Evolutionary conservation across 2,329 filamentous ascomycete genomes (phyloP), one percentile per base, ranked within the genome.

Genomic region (Sarocladium oryzae): DNA sequence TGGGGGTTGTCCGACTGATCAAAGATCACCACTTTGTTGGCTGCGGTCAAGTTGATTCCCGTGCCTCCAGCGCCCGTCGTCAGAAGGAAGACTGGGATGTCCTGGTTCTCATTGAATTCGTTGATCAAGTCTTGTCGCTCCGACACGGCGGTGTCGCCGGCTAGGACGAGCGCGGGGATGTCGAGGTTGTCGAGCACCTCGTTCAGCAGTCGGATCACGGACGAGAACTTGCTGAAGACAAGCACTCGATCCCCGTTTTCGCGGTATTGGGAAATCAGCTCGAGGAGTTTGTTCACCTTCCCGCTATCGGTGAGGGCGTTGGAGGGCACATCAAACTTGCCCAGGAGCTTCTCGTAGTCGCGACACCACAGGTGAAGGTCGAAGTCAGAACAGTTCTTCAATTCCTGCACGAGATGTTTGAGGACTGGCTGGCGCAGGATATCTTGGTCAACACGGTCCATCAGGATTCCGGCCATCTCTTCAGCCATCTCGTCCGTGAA

Each of bases 1-100:
- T 99, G 93, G 0, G 93, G 93, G 60, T 99, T 99, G 71, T 96
- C 96, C n/a, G 85, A 89, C 56, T 88, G 87, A 68, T 99, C 93
- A 65, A 97, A 96, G 61, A 99, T 93, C 68, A 99, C 82, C 59
- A 99, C 92, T 69, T 96, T 97, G 73, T 97, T 97, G 4, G 93
- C 93, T 32, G 87, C 88, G 7, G 92, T 93, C 51, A 99, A 72
- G 67, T 99, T 99, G 72, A 99, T 95, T 36, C 93, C 93, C 0
- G 92, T 93, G n/a, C 93, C 93, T 50, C 93, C 93, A 0, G 92
- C 91, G 54, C 90, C 92, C 0, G 93, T 99, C 1, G 88, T 93
- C 5, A 99, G 79, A 57, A 99, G 79, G 67, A 99, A 99, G 1
- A 95, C 90, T 0, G 90, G 86, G 50, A 97, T 95, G 2, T 78